Base-by-base conservation (phyloP, 441 rosid genomes). In the Hura crepitans region DNA sequence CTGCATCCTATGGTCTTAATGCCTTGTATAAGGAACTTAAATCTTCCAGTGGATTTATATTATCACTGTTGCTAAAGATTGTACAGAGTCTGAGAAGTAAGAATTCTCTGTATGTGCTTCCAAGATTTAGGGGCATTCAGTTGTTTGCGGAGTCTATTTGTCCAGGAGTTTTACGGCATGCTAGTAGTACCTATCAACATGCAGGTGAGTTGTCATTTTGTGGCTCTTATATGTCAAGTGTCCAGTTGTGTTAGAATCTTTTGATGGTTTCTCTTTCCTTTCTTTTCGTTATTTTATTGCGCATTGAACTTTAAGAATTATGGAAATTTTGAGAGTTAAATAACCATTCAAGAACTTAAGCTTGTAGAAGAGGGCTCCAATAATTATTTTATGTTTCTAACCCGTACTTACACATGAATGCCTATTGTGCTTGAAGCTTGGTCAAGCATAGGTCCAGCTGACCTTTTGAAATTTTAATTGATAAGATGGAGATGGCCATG, bases 51-150 rank as follows among this genome's bases (percentile, higher is more conserved):
- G 95, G 93, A 68, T 90, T 83, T 82, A 80, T 88, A 45, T 80
- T 87, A 73, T 86, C 97, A 50, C 81, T 89, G 79, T 80, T 96
- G 74, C 81, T 89, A 78, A 90, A 85, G 79, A 86, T 81, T 64
- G 85, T 86, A 46, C 87, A 86, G 78, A 87, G 77, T 80, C 75
- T 81, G 75, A 79, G 89, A 72, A 81, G 79, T 71, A 83, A 83
- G 73, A 84, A 77, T 82, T 81, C 84, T 74, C 75, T 86, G 74
- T 86, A 86, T 71, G 86, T 90, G 73, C 97, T 90, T 80, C 97
- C 89, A 81, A 89, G 98, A 82, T 93, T 80, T 74, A 80, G 87
- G 80, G 95, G 96, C 63, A 70, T 88, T 83, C 93, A 85, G 83
- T 86, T 91, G 70, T 86, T 91, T 75, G 88, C 92, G 20, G 85